Base-by-base conservation (phyloP, 371 early-diverging fungal species). In the Lichtheimia hyalospora region DNA sequence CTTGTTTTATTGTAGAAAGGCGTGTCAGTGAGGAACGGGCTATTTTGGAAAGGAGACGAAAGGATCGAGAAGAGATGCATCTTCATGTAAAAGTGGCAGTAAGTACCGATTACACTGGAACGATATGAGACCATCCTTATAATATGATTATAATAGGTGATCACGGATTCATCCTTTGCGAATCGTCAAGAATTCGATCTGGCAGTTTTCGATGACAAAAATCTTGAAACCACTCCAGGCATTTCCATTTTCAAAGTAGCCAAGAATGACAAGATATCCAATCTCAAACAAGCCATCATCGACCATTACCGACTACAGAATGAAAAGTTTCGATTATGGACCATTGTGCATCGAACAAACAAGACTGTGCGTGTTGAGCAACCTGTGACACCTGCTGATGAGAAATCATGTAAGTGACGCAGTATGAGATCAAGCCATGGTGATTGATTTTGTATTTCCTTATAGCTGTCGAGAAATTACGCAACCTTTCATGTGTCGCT, bases 181-280 rank as follows among this genome's bases (percentile, higher is more conserved):
- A 61, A 69, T 3, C 91, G 95, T 67, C 84, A 86, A 61, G 94
- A 91, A 34, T 94, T 92, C 67, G 96, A 96, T 59, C 71, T 96
- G 39, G 86, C 87, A 65, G 80, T 85, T 60, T 89, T 89, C 68
- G 87, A 87, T 49, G 84, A 84, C 60, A 67, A 57, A 56, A 66
- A 62, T 61, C n/a, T 69, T 25, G 67, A 68, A 58, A 59, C 63
- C 0, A 58, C 70, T 2, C 57, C 81, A 61, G 53, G 67, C 34
- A 61, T 72, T n/a, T 41, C 64, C 18, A 28, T 63, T 10, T 66
- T 86, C 67, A 87, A 86, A 56, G 81, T 85, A 4, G 61, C 69
- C 23, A 86, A 85, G 60, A 77, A 76, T 18, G 84, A 86, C 6
- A 86, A 85, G 3, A 68, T 89, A n/a, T 61, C 67, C 24, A 52